Percentiles rank a stretch among this genome's conserved stretches.
phyloP scores from a whole-genome alignment of 208 protist genomes.

The Wallacemonas sp. region DNA sequence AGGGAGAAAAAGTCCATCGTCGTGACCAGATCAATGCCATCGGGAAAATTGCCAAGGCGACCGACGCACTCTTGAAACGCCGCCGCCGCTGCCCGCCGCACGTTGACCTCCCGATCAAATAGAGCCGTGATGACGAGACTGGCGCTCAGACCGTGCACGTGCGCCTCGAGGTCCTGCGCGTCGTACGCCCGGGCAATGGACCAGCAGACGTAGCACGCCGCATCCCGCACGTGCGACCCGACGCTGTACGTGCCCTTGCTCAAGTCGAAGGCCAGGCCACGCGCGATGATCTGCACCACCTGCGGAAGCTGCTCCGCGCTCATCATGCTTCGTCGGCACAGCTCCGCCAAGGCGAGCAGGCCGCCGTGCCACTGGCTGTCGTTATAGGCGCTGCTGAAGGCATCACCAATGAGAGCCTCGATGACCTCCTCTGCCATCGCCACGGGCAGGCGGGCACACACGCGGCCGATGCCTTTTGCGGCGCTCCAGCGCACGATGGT shows the following conservation, averaged over 20 bases:
- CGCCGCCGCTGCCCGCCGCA: conserved; percentile 90
- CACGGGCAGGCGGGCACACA: conserved; percentile 91
- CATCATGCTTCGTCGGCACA: conserved; percentile 94
- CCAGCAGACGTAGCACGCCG: conserved; percentile 98
- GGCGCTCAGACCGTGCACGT: conserved; percentile 78
- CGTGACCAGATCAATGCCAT: conserved; percentile 97
- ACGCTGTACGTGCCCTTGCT: conserved; percentile 94
- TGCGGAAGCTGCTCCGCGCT: conserved; percentile 69
- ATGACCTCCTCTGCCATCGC: conserved; percentile 92
- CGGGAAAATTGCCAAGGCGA: conserved; percentile 92
- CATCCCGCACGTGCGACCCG: conserved; percentile 97
- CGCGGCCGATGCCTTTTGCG: conserved; percentile 96
- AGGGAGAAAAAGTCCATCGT: conserved; percentile 97
- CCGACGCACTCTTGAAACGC: conserved; percentile 95
- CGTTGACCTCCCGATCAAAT: conserved; percentile 93
- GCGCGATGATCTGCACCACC: conserved; percentile 75
- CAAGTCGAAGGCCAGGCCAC: conserved; percentile 94
- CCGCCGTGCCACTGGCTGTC: conserved; percentile 95
- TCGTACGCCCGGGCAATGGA: conserved; percentile 98
- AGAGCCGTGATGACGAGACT: conserved; percentile 80
- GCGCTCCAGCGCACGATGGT: conserved; percentile 97
- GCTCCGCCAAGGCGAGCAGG: conserved; percentile 95
- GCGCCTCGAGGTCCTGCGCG: conserved; percentile 72
- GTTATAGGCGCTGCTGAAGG: conserved; percentile 63
- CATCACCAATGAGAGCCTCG: conserved; percentile 57